Percentiles rank a stretch among this genome's conserved stretches.
Evolutionary conservation across 2,329 filamentous ascomycete genomes (phyloP).

Genomic region (Didymella pomorum): DNA sequence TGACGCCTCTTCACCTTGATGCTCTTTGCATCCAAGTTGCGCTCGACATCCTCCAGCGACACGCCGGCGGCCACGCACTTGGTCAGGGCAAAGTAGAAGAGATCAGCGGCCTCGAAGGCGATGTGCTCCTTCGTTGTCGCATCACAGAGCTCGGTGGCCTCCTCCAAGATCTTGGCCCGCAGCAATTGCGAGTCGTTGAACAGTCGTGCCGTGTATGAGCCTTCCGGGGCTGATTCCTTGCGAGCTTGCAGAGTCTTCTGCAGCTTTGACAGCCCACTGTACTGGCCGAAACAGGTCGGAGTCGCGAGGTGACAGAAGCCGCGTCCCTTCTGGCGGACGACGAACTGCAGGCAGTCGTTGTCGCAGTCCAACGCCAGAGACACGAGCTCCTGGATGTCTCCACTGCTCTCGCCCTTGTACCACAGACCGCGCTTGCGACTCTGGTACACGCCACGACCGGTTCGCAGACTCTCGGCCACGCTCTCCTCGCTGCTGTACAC

Average conservation of each 20-base stretch:
- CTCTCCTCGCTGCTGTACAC: conserved; percentile 96
- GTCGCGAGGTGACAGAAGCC: conserved; percentile 95
- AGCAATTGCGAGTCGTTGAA: conserved; percentile 92
- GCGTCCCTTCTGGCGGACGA: conserved; percentile 86
- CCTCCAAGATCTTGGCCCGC: conserved; percentile 97
- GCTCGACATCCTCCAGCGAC: conserved; percentile 86
- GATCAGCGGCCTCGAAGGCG: conserved; percentile 91
- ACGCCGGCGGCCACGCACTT: conserved; percentile 88
- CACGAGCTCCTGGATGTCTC: conserved; percentile 89
- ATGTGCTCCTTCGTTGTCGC: conserved; percentile 83
- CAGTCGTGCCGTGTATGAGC: conserved; percentile 91
- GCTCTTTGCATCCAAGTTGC: conserved; percentile 91
- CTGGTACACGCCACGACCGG: conserved; percentile 87
- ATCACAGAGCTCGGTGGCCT: conserved; percentile 92
- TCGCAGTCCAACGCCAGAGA: conserved; percentile 90
- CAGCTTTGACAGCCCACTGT: conserved; percentile 80
- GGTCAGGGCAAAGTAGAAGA: conserved; percentile 94
- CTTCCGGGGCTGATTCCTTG: conserved; percentile 81
- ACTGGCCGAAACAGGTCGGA: conserved; percentile 88
- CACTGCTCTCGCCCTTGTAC: conserved; percentile 95
- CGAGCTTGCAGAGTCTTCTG: conserved; percentile 86
- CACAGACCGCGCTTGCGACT: conserved; percentile 94
- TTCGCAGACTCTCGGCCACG: conserved; percentile 83
- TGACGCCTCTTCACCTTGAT: conserved; percentile 92
- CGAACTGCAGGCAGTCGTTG: conserved; percentile 87